A percentile compares a stretch with the other conserved stretches of the same genome.
These are phyloP conservation scores for Metroxylon sagu DNA, from an alignment of 176 grass and related monocot species.

Conservation along the genomic window DNA sequence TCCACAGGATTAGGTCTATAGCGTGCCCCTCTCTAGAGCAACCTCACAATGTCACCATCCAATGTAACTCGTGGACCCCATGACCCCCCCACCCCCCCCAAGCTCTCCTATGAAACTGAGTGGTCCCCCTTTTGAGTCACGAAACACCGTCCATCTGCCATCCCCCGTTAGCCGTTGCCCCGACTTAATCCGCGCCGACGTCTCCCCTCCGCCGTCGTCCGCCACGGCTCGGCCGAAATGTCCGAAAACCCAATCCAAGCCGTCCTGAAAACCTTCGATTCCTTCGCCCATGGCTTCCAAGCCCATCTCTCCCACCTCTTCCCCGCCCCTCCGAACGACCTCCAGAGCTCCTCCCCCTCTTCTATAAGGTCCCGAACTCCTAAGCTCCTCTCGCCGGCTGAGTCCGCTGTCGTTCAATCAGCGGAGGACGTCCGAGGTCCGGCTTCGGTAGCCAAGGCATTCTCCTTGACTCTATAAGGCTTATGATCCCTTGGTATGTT, in stretches of 20 bases:
- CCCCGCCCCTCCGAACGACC: constrained; percentile 15
- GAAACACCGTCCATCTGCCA: no score
- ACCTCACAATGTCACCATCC: no score
- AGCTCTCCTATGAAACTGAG: no score
- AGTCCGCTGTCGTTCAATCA: background rate
- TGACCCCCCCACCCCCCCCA: no score
- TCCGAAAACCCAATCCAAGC: constrained; percentile 21
- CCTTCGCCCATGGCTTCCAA: constrained; percentile 30
- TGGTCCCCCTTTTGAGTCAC: no score
- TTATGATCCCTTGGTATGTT: no score
- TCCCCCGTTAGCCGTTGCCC: no score
- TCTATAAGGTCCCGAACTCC: background rate
- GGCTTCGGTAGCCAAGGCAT: constrained; percentile 14
- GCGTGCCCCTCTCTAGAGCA: no score
- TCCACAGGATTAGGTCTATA: no score
- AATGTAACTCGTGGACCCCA: no score
- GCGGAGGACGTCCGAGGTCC: background rate
- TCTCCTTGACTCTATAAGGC: background rate
- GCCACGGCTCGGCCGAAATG: constrained; percentile 4
- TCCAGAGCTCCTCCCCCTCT: background rate
- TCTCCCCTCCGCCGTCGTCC: no score
- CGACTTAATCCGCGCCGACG: no score
- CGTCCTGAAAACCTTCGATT: constrained; percentile 15
- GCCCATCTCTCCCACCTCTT: constrained; percentile 27
- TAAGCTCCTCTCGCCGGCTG: constrained; percentile 7